phyloP scores from a whole-genome alignment of 441 rosid genomes.

The Pelargonium myrrhifolium region DNA sequence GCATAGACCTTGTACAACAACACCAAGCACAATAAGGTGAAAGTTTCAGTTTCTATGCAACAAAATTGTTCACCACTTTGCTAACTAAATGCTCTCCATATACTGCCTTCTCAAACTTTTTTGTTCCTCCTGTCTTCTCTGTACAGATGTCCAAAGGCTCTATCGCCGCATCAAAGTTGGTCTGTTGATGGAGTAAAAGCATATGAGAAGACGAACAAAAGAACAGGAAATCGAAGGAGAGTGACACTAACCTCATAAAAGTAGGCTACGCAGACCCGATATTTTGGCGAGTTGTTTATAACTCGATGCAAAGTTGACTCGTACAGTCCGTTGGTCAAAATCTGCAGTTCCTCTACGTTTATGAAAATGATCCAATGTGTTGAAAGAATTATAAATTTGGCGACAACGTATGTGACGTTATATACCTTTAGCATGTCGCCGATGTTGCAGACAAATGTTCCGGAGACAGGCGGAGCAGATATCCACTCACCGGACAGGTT shows the following conservation, averaged over 20 bases:
- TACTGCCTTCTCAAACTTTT: slow-evolving; percentile 45
- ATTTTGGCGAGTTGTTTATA: slow-evolving; percentile 46
- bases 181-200: slow-evolving; percentile 29
- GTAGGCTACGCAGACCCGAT: slow-evolving; percentile 62
- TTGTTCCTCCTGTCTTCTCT: slow-evolving; percentile 37
- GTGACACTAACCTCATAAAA: slow-evolving; percentile 57
- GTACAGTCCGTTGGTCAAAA: slow-evolving; percentile 64
- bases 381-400: neutral
- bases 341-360: slow-evolving; percentile 34
- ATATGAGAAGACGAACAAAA: neutral
- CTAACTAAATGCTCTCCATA: slow-evolving; percentile 77
- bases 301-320: slow-evolving; percentile 77
- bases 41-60: slow-evolving; percentile 2
- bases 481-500: slow-evolving; percentile 76
- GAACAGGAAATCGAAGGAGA: neutral
- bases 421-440: slow-evolving; percentile 93
- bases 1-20: too few species aligned
- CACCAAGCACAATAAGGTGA: neutral
- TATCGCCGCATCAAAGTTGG: slow-evolving; percentile 53
- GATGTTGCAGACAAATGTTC: slow-evolving; percentile 82
- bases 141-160: slow-evolving; percentile 67
- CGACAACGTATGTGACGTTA: neutral
- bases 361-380: slow-evolving; percentile 10
- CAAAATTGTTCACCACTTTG: slow-evolving; percentile 67
- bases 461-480: slow-evolving; percentile 72